Evolutionary conservation across 208 protist genomes (phyloP).

Genomic region (Blastocrithidia nonstop): DNA sequence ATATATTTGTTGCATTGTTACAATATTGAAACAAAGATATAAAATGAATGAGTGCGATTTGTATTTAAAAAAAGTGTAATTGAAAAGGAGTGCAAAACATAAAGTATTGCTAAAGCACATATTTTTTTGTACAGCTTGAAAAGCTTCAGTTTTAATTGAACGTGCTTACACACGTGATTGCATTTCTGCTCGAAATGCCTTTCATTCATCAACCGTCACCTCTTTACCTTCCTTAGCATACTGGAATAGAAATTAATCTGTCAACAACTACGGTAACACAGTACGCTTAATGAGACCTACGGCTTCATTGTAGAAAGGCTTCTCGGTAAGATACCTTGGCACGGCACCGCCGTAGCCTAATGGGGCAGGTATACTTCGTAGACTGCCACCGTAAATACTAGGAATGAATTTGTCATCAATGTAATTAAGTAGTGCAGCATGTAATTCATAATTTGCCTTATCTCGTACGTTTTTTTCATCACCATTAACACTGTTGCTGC

Average conservation of each 20-base stretch:
- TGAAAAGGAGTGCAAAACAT: too few relatives aligned
- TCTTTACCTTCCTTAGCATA: conserved; percentile 11
- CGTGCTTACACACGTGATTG: too few relatives aligned
- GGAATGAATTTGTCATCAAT: conserved; percentile 25
- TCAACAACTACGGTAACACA: conserved; percentile 24
- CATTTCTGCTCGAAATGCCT: conserved; percentile 7
- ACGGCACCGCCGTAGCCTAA: conserved; percentile 17
- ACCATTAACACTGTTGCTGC: conserved; percentile 10
- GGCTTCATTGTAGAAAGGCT: conserved; percentile 12
- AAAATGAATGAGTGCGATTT: too few relatives aligned
- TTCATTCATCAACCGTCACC: conserved; percentile 14
- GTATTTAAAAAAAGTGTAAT: too few relatives aligned
- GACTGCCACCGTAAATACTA: conserved; percentile 22
- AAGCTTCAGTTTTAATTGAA: too few relatives aligned
- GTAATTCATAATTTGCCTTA: too few relatives aligned
- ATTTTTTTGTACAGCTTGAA: too few relatives aligned
- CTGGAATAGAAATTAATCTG: conserved; percentile 18
- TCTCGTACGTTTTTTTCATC: too few relatives aligned
- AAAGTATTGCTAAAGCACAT: too few relatives aligned
- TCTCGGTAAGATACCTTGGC: conserved; percentile 9
- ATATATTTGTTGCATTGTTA: too few relatives aligned
- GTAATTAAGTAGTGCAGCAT: conserved; percentile 20
- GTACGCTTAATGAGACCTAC: conserved; percentile 8
- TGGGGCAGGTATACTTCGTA: conserved; percentile 9
- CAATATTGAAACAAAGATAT: too few relatives aligned